A percentile compares a stretch with the other conserved stretches of the same genome.
Conservation (phyloP, 2,329 filamentous ascomycete genomes). For the Zymoseptoria pseudotritici region DNA sequence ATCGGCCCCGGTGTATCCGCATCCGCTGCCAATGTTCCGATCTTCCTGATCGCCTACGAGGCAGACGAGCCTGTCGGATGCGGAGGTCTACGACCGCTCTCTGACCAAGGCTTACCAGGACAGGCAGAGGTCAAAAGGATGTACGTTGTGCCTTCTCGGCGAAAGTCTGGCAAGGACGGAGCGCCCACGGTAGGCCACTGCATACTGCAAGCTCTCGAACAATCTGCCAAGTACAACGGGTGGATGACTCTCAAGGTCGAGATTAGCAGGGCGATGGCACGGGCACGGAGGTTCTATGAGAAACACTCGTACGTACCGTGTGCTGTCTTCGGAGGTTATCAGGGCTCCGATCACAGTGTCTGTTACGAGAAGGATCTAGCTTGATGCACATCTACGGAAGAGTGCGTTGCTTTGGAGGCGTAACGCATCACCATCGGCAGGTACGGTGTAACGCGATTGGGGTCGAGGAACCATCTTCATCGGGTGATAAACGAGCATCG, state of each 20-base stretch:
- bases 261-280: not conserved
- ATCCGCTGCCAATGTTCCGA: not conserved
- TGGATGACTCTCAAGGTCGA: not conserved
- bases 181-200: not conserved
- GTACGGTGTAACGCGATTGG: too few species aligned
- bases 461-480: too few species aligned
- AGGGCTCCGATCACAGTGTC: not conserved
- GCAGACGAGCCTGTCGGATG: not conserved
- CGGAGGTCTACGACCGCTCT: constrained; percentile 1
- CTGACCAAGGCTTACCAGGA: not conserved
- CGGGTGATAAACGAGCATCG: too few species aligned
- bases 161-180: not conserved
- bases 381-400: not conserved
- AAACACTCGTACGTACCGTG: not conserved
- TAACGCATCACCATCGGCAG: too few species aligned
- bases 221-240: not conserved
- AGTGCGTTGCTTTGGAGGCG: too few species aligned
- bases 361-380: not conserved
- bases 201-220: not conserved
- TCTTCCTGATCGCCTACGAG: not conserved
- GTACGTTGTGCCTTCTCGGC: constrained; percentile 3
- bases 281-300: constrained; percentile 1
- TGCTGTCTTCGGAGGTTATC: not conserved
- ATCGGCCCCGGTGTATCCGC: not conserved
- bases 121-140: constrained; percentile 2